A percentile compares a stretch with the other conserved stretches of the same genome.
These are phyloP conservation scores for Ottelia alismoides DNA, from an alignment of 106 monocot genomes.

Conservation along the genomic window DNA sequence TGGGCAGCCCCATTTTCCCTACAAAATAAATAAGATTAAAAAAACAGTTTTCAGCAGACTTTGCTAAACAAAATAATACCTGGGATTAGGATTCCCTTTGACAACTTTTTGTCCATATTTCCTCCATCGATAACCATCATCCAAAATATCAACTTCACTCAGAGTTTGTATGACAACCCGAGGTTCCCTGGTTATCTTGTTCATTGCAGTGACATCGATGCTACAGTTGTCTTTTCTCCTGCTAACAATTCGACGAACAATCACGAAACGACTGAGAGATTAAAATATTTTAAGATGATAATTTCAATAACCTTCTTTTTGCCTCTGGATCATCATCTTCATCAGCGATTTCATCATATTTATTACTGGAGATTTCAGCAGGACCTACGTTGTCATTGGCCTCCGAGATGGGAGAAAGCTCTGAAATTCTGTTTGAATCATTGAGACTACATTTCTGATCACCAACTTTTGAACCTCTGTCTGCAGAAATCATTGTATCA, in stretches of 20 bases:
- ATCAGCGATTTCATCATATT: slow-evolving; percentile 34
- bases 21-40: no score
- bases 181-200: slow-evolving; percentile 51
- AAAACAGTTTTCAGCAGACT: no score
- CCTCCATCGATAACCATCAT: slow-evolving; percentile 98
- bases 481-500: no score
- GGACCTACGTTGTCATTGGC: slow-evolving; percentile 54
- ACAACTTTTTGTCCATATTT: slow-evolving; percentile 99
- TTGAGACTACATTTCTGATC: slow-evolving; percentile 10
- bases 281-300: no score
- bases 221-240: slow-evolving; percentile 54
- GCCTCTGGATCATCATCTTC: slow-evolving; percentile 83
- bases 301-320: slow-evolving; percentile 59
- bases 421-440: slow-evolving; percentile 29
- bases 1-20: no score
- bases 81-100: slow-evolving; percentile 96
- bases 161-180: slow-evolving; percentile 98
- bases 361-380: slow-evolving; percentile 22
- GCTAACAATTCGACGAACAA: slow-evolving; percentile 1
- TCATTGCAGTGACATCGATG: slow-evolving; percentile 39
- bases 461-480: slow-evolving; percentile 27
- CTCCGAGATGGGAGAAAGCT: slow-evolving; percentile 35
- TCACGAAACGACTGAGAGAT: no score
- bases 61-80: slow-evolving; percentile 23
- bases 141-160: slow-evolving; percentile 97